A percentile compares a stretch with the other conserved stretches of the same genome.
These are phyloP conservation scores for Solanum arcanum DNA, from an alignment of 257 asterid genomes.

Conservation along the genomic window DNA sequence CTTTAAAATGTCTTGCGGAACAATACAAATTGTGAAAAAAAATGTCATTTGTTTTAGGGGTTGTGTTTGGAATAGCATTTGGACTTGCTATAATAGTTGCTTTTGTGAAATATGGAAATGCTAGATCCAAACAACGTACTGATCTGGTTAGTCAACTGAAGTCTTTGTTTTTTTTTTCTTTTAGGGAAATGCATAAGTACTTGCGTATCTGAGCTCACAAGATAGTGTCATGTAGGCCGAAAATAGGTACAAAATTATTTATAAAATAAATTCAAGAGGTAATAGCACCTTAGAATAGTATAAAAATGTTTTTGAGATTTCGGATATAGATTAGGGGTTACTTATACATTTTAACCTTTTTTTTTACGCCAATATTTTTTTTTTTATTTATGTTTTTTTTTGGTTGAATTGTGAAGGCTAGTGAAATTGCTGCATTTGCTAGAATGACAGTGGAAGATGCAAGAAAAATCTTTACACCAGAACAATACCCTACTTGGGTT, in stretches of 20 bases:
- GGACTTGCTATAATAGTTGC: constrained; percentile 62
- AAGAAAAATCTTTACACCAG: constrained; percentile 56
- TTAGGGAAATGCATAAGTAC: too few species aligned
- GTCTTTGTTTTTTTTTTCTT: neutral
- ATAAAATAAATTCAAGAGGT: too few species aligned
- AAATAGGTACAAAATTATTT: too few species aligned
- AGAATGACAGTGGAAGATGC: constrained; percentile 82
- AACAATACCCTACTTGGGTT: constrained; percentile 84
- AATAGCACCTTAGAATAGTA: too few species aligned
- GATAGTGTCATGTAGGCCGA: too few species aligned
- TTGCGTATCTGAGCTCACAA: too few species aligned
- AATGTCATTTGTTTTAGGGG: constrained; percentile 66
- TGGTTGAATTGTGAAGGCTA: constrained; percentile 36
- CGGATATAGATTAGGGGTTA: too few species aligned
- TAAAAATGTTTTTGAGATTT: too few species aligned
- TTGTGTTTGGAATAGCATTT: constrained; percentile 44
- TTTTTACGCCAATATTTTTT: neutral
- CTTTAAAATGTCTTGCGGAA: too few species aligned
- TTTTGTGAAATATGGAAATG: constrained; percentile 53
- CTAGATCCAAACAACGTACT: constrained; percentile 56
- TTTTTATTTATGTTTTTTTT: neutral
- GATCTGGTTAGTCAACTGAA: constrained; percentile 40
- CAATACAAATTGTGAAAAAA: neutral
- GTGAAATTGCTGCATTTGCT: constrained; percentile 65
- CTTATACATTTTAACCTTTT: too few species aligned